Base-by-base conservation (phyloP, 1,284 basidiomycete genomes). In the Termitomyces sp. region DNA sequence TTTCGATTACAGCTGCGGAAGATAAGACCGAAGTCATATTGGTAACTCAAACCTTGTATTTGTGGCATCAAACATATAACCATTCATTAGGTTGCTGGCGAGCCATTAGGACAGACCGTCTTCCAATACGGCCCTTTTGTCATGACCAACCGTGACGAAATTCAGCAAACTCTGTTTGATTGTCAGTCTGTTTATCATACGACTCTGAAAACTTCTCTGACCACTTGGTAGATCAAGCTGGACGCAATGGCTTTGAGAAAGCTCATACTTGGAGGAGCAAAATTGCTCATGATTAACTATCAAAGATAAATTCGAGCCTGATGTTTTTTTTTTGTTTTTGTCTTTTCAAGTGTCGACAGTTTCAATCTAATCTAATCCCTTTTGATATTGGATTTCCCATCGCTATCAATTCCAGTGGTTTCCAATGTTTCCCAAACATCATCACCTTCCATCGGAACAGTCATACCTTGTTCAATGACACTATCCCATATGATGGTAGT, bases 101-200 rank as follows among this genome's bases (percentile, higher is more conserved):
- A 96, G 70, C 93, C 95, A 10, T 79, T 99, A 5, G 83, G 94
- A 60, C 94, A 98, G 70, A 77, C 82, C 0, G 90, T 97, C 3
- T 79, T 92, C 53, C 94, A 96, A 67, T 87, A 94, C 62, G 92
- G 92, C 6, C 90, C 91, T 9, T 91, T 90, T 66, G 94, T 96
- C 10, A 88, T 94, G 82, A 93, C 88, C 7, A 83, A 78, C 2
- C 74, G 76, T 13, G 81, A 88, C 58, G 94, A 94, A 62, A 92
- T 96, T 33, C 82, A 88, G 65, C 77, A 90, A 67, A 92, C 94
- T 0, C 70, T 98, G 55, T 65, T 83, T 42, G 95, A 98, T 67
- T 97, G 86, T 85, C 65, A 74, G 80, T 69, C 26, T 28, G 17
- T 17, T 9, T 30, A n/a, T 28, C n/a, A 17, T 48, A 39, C 39